A percentile compares a stretch with the other conserved stretches of the same genome.
These are phyloP conservation scores for Myrmaecium sp. DNA, from an alignment of 2,329 filamentous ascomycete species.

Conservation along the genomic window DNA sequence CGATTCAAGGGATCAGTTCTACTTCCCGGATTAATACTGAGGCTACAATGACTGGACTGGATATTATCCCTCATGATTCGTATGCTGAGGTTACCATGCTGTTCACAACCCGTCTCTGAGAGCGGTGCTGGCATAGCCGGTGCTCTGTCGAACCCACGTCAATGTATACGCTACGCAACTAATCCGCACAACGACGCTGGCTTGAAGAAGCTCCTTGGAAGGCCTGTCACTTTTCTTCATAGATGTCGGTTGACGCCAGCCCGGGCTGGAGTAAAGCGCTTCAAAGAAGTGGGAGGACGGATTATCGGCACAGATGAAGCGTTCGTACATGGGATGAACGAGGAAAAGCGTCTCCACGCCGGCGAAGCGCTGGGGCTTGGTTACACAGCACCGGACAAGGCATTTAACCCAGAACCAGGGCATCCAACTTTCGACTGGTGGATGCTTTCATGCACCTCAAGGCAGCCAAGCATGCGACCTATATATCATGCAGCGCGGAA, in stretches of 20 bases:
- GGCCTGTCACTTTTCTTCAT: slow-evolving; percentile 70
- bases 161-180: slow-evolving; percentile 38
- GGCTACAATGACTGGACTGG: no score
- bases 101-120: no score
- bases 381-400: slow-evolving; percentile 41
- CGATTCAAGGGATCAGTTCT: no score
- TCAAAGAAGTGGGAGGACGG: slow-evolving; percentile 73
- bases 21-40: no score
- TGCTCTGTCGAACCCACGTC: slow-evolving; percentile 40
- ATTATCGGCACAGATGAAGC: slow-evolving; percentile 76
- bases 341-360: slow-evolving; percentile 35
- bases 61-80: no score
- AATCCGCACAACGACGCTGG: slow-evolving; percentile 47
- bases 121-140: slow-evolving; percentile 63
- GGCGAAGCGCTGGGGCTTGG: slow-evolving; percentile 68
- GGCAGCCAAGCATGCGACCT: slow-evolving; percentile 43
- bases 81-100: no score
- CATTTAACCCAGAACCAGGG: slow-evolving; percentile 36
- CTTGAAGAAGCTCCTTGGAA: slow-evolving; percentile 51
- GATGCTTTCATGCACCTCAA: slow-evolving; percentile 44
- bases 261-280: slow-evolving; percentile 51
- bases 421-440: slow-evolving; percentile 41
- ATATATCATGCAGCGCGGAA: slow-evolving; percentile 42
- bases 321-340: slow-evolving; percentile 41
- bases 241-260: slow-evolving; percentile 44